Evolutionary conservation across 176 grass and related monocot genomes (phyloP).

Genomic region (Aegilops umbellulata): DNA sequence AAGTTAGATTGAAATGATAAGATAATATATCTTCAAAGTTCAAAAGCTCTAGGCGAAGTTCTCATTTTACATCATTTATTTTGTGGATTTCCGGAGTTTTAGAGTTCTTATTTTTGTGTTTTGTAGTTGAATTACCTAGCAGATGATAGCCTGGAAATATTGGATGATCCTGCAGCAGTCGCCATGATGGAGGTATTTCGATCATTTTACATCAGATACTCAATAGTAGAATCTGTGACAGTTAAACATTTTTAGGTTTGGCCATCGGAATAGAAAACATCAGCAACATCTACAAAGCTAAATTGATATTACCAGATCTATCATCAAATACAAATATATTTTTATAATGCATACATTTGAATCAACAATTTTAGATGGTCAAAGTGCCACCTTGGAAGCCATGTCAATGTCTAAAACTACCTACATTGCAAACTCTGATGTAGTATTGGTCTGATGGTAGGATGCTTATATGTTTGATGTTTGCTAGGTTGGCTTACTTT

Average conservation of each 20-base stretch:
- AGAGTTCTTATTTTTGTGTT: constrained; percentile 6
- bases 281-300: neutral
- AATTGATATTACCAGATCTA: neutral
- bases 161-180: constrained; percentile 80
- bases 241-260: neutral
- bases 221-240: neutral
- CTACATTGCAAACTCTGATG: neutral
- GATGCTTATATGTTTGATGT: neutral
- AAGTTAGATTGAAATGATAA: neutral
- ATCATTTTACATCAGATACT: neutral
- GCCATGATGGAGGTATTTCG: constrained; percentile 78
- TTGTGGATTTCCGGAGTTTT: neutral
- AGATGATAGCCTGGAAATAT: constrained; percentile 89
- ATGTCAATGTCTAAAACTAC: neutral
- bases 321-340: neutral
- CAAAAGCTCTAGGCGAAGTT: neutral
- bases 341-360: neutral
- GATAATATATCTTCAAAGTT: neutral
- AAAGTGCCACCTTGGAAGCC: neutral
- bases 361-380: neutral
- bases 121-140: constrained; percentile 85
- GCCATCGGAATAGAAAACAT: neutral
- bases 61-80: constrained; percentile 3
- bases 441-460: constrained; percentile 28
- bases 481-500: constrained; percentile 89